phyloP scores from a whole-genome alignment of 306 rosid species.

The Mimosa bimucronata region DNA sequence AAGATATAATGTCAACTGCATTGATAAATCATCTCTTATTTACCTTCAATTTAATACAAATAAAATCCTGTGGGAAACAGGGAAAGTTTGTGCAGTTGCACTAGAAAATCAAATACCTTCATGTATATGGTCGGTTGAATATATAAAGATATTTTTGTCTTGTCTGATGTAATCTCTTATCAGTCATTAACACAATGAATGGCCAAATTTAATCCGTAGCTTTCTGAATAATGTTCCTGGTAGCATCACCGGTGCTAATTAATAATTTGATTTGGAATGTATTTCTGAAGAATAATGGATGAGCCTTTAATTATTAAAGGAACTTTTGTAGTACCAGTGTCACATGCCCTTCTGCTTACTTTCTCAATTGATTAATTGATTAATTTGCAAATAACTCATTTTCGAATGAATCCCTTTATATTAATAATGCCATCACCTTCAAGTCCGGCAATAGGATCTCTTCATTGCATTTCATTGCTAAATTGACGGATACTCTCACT shows the following conservation, averaged over 20 bases:
- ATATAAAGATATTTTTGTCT: not conserved
- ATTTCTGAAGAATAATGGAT: not conserved
- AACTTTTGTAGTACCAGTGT: not conserved
- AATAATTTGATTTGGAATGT: not conserved
- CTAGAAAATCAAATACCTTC: not conserved
- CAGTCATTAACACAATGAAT: not conserved
- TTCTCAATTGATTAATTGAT: not conserved
- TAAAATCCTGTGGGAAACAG: not conserved
- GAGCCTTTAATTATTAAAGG: not conserved
- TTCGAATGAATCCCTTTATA: not conserved
- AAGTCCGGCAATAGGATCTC: not conserved
- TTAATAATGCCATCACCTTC: not conserved
- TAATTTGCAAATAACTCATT: not conserved
- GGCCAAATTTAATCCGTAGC: not conserved
- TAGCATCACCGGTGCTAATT: not conserved
- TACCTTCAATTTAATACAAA: not conserved
- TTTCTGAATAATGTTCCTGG: not conserved
- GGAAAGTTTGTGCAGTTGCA: not conserved
- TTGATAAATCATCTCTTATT: not conserved
- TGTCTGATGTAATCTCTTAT: not conserved
- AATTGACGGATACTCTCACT: not conserved
- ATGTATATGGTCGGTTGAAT: not conserved
- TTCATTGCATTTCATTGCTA: not conserved
- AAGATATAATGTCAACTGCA: not conserved
- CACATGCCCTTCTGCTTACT: not conserved